Base-by-base conservation (phyloP, 2,329 filamentous ascomycete species). In the Fusarium nelsonii region DNA sequence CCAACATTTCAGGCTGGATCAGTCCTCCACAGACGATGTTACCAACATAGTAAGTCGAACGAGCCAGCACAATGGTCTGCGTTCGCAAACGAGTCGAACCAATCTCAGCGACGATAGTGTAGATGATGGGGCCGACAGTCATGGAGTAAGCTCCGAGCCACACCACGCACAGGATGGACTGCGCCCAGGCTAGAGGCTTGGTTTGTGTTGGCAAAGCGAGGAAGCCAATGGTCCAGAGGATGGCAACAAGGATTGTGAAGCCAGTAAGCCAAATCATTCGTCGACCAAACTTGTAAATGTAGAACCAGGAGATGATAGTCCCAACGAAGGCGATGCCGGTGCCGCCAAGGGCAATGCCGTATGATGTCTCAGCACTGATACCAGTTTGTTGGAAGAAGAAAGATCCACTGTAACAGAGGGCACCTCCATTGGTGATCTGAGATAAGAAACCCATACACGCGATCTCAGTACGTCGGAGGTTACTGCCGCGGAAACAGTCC, bases 301-400 rank as follows among this genome's bases (percentile, higher is more conserved):
- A 79, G 48, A 81, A 77, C 79, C 81, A 84, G 3, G 82, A 84
- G 48, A 83, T 63, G 28, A 82, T 71, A 44, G 80, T 80, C 3
- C 84, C 80, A 34, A 81, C 30, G 39, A 84, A 83, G 14, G 81
- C 82, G 43, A 84, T 78, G 6, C 77, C 78, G 12, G 80, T 82
- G 33, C 81, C 81, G 6, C 78, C 80, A 8, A 85, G 75, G 20
- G 77, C 75, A 61, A 85, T 79, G 40, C 76, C 78, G 65, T 82
- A 84, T 0, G 81, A 77, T 4, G 78, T 73, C 6, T 73, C 67
- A 32, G 76, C 61, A 33, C 74, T 60, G 49, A 84, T 78, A 48
- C 84, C 83, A 2, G 81, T 78, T 67, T 83, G 81, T 44, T 81
- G 77, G 75, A 83, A 84, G 75, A 84, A 84, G 76, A 82, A 84